Base-by-base conservation (phyloP, 192 early-diverging fungal species). In the Backusella morwellensis region DNA sequence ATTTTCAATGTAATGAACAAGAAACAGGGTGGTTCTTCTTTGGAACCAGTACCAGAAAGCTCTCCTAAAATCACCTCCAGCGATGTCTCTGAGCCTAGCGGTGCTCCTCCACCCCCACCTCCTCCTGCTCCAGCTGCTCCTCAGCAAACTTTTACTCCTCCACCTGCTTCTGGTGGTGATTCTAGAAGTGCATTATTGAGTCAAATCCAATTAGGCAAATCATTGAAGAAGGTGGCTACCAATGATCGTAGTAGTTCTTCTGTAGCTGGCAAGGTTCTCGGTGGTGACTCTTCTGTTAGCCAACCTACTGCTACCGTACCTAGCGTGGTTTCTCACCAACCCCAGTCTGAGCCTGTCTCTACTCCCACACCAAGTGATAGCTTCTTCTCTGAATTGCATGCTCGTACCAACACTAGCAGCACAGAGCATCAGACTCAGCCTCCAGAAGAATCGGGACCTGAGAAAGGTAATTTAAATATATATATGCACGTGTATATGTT, bases 161-260 rank as follows among this genome's bases (percentile, higher is more conserved):
- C 68, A 47, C 12, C 76, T 23, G 12, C 70, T 21, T 15, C 66
- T 41, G 21, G 68, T 29, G 50, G 68, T 52, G 75, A 56, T 29
- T 83, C 74, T 35, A 79, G 91, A 69, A 80, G 79, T 70, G 92
- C 92, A 7, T 82, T 95, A 21, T 81, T 95, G 70, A 80, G 85
- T 72, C 92, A 95, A 78, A 95, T 95, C 75, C 91, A 92, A 76
- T 59, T 82, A 70, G 93, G 93, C 4, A 82, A 79, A 35, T 80
- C 72, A 42, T 84, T 95, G n/a, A 90, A 86, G 41, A 89, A 90
- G 79, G 74, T 91, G 1, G 77, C 85, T 26, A 93, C 91, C 0
- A 89, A 89, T 71, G 93, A 95, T 79, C 89, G 88, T 36, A 91
- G 90, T 21, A 66, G 41, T 3, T 82, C 88, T 11, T 72, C 75